A percentile compares a stretch with the other conserved stretches of the same genome.
Evolutionary conservation across 371 early-diverging fungal genomes (phyloP).

Genomic region (Actinomortierella wolfii): DNA sequence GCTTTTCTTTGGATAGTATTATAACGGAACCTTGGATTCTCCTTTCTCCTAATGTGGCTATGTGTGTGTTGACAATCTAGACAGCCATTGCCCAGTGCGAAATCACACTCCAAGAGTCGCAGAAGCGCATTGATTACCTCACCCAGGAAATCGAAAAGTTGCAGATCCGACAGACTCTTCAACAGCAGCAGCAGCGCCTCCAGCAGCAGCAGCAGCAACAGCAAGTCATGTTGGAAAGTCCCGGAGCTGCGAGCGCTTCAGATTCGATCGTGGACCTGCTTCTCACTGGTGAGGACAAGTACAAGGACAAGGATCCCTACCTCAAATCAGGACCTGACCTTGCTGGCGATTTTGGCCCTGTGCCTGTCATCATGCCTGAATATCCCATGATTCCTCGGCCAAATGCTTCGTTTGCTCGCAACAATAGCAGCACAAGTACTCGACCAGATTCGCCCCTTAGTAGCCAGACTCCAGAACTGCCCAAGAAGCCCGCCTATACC

Average conservation of each 20-base stretch:
- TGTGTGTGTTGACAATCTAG: conserved; percentile 6
- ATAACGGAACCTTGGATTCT: too few relatives aligned
- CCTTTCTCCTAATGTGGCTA: too few relatives aligned
- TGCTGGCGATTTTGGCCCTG: conserved; percentile 45
- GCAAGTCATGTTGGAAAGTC: conserved; percentile 10
- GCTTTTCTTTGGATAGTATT: too few relatives aligned
- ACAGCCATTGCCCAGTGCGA: conserved; percentile 72
- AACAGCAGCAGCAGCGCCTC: conserved; percentile 52
- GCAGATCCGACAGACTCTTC: conserved; percentile 50
- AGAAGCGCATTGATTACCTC: conserved; percentile 84
- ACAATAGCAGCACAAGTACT: conserved; percentile 15
- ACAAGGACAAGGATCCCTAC: conserved; percentile 37
- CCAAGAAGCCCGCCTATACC: conserved; percentile 53
- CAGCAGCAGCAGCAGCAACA: conserved; percentile 52
- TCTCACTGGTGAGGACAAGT: conserved; percentile 40
- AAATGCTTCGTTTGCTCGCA: conserved; percentile 23
- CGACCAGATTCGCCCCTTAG: conserved; percentile 29
- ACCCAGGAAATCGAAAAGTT: conserved; percentile 70
- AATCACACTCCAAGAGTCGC: conserved; percentile 75
- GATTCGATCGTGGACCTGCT: conserved; percentile 45
- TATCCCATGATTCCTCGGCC: conserved; percentile 19
- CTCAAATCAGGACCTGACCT: conserved; percentile 24
- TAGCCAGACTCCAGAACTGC: conserved; percentile 22
- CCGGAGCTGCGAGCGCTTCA: conserved; percentile 23
- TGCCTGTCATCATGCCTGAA: conserved; percentile 20